Conservation (phyloP, 1,139 yeast species). For the Yamadazyma trypodendri region DNA sequence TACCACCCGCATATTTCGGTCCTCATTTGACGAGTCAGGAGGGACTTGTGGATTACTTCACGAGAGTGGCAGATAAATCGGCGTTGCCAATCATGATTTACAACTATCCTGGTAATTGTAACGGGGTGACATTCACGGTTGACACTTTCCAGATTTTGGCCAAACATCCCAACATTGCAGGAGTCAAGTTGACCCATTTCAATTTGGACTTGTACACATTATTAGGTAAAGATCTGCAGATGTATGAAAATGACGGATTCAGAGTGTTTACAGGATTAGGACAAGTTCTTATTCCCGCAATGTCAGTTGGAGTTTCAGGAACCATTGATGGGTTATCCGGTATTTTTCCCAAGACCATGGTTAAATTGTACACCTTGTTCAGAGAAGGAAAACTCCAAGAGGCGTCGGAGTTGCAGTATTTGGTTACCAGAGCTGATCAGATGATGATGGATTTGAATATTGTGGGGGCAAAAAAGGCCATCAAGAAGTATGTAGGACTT, state of each 20-base stretch:
- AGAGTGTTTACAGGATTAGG: conserved; percentile 49
- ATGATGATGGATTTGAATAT: conserved; percentile 42
- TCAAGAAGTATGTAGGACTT: conserved; percentile 19
- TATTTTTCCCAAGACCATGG: conserved; percentile 38
- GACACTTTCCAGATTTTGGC: conserved; percentile 32
- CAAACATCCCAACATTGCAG: conserved; percentile 34
- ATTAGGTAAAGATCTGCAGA: conserved; percentile 33
- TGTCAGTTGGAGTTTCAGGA: conserved; percentile 43
- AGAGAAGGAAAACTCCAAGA: conserved; percentile 32
- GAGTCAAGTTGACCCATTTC: conserved; percentile 41
- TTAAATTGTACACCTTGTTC: conserved; percentile 28
- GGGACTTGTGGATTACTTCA: conserved; percentile 35
- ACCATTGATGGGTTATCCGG: conserved; percentile 48
- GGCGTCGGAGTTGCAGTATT: conserved; percentile 40
- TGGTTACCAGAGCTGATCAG: conserved; percentile 41
- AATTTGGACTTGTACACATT: conserved; percentile 37
- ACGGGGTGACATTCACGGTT: conserved; percentile 34
- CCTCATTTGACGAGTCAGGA: conserved; percentile 30
- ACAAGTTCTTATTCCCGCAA: conserved; percentile 44
- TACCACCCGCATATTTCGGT: conserved; percentile 37
- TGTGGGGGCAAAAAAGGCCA: conserved; percentile 40
- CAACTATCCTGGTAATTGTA: conserved; percentile 40
- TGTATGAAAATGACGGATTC: conserved; percentile 34
- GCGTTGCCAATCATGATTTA: conserved; percentile 35
- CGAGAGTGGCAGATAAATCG: conserved; percentile 28